phyloP scores from a whole-genome alignment of 176 grass and related monocot genomes.

The Tillandsia leiboldiana region DNA sequence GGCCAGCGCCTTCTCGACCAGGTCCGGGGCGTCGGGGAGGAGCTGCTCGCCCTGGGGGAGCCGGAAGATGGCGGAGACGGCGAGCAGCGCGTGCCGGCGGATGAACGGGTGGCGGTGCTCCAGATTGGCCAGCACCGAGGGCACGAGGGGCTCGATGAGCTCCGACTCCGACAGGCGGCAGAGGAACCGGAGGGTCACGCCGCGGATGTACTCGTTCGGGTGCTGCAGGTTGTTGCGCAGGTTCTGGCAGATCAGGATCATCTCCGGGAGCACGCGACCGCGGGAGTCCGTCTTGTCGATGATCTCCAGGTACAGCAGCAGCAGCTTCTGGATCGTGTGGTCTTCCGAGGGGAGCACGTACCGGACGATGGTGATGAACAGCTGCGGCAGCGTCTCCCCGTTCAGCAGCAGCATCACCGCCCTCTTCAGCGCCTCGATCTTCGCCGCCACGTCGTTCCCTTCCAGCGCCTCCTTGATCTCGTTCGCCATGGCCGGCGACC shows the following conservation, averaged over 20 bases:
- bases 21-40: conserved; percentile 49
- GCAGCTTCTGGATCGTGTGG: conserved; percentile 69
- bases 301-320: conserved; percentile 73
- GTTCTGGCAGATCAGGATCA: conserved; percentile 95
- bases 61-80: conserved; percentile 52
- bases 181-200: conserved; percentile 57
- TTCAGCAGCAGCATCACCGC: conserved; percentile 71
- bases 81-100: conserved; percentile 52
- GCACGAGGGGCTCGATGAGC: conserved; percentile 68
- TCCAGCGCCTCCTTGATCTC: conserved; percentile 71
- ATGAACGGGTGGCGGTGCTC: conserved; percentile 74
- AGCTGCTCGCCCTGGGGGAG: conserved; percentile 58
- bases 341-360: conserved; percentile 70
- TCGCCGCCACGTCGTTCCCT: conserved; percentile 40
- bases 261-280: conserved; percentile 64
- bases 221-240: conserved; percentile 74
- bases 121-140: conserved; percentile 67
- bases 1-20: conserved; percentile 42
- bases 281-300: conserved; percentile 47
- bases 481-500: conserved; percentile 55
- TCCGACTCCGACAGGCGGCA: conserved; percentile 65
- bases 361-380: conserved; percentile 82
- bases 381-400: conserved; percentile 50
- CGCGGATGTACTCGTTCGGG: conserved; percentile 81
- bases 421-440: conserved; percentile 60